These are phyloP conservation scores for Citrus sp. DNA, from an alignment of 345 rosid species.

Conservation along the genomic window DNA sequence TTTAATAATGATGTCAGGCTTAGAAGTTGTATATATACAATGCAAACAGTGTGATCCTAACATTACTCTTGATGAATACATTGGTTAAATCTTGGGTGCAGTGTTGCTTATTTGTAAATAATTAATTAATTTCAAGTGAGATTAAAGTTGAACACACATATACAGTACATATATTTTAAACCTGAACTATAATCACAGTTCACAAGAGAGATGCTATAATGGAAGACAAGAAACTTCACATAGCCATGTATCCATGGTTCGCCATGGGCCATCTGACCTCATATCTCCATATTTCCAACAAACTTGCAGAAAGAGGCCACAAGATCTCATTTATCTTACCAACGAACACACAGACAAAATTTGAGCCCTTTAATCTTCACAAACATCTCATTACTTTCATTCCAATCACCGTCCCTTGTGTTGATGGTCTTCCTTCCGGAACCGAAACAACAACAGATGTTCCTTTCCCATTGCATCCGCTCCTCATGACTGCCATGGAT, in stretches of 20 bases:
- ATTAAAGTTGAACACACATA: neutral
- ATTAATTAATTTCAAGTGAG: neutral
- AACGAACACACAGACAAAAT: slow-evolving; percentile 3
- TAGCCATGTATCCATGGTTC: slow-evolving; percentile 37
- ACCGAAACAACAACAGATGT: slow-evolving; percentile 32
- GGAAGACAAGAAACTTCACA: slow-evolving; percentile 15
- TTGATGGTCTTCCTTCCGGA: slow-evolving; percentile 36
- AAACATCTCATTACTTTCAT: slow-evolving; percentile 28
- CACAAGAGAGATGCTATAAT: neutral
- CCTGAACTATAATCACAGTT: too few species aligned
- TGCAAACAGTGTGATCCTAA: neutral
- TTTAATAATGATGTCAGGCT: neutral
- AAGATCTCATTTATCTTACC: slow-evolving; percentile 37
- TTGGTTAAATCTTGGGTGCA: neutral
- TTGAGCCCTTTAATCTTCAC: slow-evolving; percentile 25
- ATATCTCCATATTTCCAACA: slow-evolving; percentile 28
- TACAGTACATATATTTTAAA: too few species aligned
- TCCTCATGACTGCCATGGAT: slow-evolving; percentile 32
- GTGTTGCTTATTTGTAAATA: neutral
- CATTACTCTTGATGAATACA: neutral
- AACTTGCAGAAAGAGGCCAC: slow-evolving; percentile 36
- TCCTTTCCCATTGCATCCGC: slow-evolving; percentile 16
- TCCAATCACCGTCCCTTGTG: slow-evolving; percentile 26
- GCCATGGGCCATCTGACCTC: slow-evolving; percentile 30
- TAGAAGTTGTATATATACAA: neutral